phyloP scores from a whole-genome alignment of 352 stramenopile genomes.

The Pythium chondricola region DNA sequence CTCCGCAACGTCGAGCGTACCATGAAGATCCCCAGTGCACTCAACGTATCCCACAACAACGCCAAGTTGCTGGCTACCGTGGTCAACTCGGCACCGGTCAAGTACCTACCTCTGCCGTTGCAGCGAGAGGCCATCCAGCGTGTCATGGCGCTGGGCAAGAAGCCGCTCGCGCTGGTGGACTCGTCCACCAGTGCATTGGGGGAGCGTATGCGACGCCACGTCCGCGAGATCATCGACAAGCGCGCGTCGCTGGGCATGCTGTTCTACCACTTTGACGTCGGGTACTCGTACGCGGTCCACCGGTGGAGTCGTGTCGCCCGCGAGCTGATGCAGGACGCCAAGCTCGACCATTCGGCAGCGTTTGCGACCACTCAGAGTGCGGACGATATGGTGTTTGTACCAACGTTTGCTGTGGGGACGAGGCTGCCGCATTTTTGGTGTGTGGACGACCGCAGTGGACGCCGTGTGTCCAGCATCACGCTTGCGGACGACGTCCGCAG shows the following conservation, averaged over 20 bases:
- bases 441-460: neutral
- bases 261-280: slow-evolving; percentile 85
- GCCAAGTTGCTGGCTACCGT: slow-evolving; percentile 48
- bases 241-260: slow-evolving; percentile 71
- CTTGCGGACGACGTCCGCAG: slow-evolving; percentile 22
- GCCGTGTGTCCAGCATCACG: slow-evolving; percentile 44
- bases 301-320: slow-evolving; percentile 38
- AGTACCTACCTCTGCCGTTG: slow-evolving; percentile 39
- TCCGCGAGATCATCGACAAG: slow-evolving; percentile 48
- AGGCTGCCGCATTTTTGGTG: slow-evolving; percentile 74
- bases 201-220: slow-evolving; percentile 45
- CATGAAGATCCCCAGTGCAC: slow-evolving; percentile 74
- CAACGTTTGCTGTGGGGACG: slow-evolving; percentile 38
- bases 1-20: slow-evolving; percentile 82
- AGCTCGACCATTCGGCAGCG: slow-evolving; percentile 40
- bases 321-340: slow-evolving; percentile 52
- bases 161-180: slow-evolving; percentile 54
- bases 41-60: slow-evolving; percentile 80
- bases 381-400: slow-evolving; percentile 31
- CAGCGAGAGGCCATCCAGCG: slow-evolving; percentile 62
- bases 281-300: slow-evolving; percentile 63
- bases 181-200: slow-evolving; percentile 37
- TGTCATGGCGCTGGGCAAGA: slow-evolving; percentile 62
- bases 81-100: slow-evolving; percentile 60
- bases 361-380: slow-evolving; percentile 21